These are phyloP conservation scores for Wickerhamomyces sydowiorum DNA, from an alignment of 805 yeast genomes.

Conservation along the genomic window DNA sequence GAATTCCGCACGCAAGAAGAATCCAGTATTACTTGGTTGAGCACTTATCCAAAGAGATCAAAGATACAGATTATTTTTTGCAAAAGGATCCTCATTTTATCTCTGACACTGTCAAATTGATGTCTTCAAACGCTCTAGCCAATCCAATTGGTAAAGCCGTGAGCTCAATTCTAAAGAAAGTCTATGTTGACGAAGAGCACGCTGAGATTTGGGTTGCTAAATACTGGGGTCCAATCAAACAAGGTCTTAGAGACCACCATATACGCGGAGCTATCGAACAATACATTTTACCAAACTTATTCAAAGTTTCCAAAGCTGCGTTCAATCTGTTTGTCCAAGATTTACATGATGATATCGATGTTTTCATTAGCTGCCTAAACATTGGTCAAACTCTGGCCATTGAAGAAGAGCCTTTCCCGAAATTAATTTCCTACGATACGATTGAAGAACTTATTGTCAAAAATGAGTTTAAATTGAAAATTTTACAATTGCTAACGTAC, in stretches of 20 bases:
- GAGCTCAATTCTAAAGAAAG: conserved; percentile 30
- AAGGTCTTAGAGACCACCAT: conserved; percentile 7
- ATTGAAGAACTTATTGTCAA: conserved; percentile 40
- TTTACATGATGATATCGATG: conserved; percentile 25
- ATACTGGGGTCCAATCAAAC: conserved; percentile 18
- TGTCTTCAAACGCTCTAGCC: conserved; percentile 57
- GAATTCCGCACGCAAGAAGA: conserved; percentile 45
- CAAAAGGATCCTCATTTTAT: conserved; percentile 40
- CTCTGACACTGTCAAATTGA: conserved; percentile 38
- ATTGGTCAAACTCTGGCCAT: conserved; percentile 60
- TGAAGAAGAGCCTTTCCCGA: conserved; percentile 43
- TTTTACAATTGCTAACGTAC: conserved; percentile 55
- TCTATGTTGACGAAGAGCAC: conserved; percentile 25
- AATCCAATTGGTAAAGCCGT: conserved; percentile 60
- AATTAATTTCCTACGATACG: conserved; percentile 27
- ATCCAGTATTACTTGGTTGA: conserved; percentile 61
- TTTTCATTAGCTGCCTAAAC: conserved; percentile 49
- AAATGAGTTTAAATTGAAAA: conserved; percentile 39
- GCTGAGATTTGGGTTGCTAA: conserved; percentile 16
- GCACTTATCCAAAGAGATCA: conserved; percentile 40
- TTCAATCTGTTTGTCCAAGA: conserved; percentile 33
- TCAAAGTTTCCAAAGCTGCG: conserved; percentile 43
- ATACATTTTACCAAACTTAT: conserved; percentile 59
- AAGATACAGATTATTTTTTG: conserved; percentile 35
- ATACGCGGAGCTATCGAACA: conserved; percentile 40